Conservation (phyloP, 768 basidiomycete genomes). For the Mycena filopes region DNA sequence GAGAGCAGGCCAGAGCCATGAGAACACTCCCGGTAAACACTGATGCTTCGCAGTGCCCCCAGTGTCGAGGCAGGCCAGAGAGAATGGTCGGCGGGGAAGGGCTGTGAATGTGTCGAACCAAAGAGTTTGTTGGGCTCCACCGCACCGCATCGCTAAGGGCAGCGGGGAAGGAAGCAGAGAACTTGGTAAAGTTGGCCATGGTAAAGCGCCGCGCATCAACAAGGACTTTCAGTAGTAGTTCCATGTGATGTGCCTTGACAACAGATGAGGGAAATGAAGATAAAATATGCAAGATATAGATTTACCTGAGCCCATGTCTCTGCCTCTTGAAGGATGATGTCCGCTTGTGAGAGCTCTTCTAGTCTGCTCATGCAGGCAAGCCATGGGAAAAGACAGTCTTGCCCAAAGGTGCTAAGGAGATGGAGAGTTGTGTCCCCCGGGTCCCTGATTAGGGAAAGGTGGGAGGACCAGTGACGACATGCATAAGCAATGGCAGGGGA, state of each 20-base stretch:
- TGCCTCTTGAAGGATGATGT: not conserved
- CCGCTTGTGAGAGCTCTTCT: not conserved
- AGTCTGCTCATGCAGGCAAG: conserved; percentile 1
- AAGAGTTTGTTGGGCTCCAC: too few species aligned
- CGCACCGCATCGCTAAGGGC: too few species aligned
- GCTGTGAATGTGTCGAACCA: too few species aligned
- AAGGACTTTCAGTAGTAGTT: not conserved
- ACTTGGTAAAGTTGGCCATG: not conserved
- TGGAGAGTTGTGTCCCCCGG: too few species aligned
- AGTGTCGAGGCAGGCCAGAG: too few species aligned
- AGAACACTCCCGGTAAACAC: too few species aligned
- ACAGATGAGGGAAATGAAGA: not conserved
- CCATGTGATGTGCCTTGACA: not conserved
- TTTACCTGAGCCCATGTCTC: not conserved
- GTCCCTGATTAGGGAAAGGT: too few species aligned
- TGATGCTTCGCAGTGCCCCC: too few species aligned
- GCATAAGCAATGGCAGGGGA: too few species aligned
- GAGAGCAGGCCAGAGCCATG: not conserved
- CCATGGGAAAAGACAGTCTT: not conserved
- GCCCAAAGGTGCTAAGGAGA: too few species aligned
- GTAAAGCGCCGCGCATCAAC: conserved; percentile 5
- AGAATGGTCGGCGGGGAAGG: too few species aligned
- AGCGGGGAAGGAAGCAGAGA: not conserved
- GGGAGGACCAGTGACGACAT: too few species aligned
- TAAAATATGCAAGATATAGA: not conserved